These are phyloP conservation scores for Coemansia sp. DNA, from an alignment of 192 early-diverging fungal species.

Conservation along the genomic window DNA sequence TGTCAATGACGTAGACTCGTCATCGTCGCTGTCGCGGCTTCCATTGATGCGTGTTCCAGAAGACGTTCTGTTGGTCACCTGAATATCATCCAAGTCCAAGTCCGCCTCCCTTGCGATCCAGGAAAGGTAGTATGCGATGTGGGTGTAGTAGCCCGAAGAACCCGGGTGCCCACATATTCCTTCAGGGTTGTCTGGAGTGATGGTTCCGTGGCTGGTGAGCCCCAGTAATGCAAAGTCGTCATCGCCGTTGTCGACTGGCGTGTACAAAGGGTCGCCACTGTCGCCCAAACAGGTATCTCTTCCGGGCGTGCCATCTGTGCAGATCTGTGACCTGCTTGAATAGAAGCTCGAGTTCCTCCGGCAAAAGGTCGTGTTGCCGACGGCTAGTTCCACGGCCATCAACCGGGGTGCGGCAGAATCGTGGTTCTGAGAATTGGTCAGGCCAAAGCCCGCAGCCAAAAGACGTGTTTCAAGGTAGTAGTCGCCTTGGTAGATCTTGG, in stretches of 20 bases:
- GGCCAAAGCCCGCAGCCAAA: constrained; percentile 36
- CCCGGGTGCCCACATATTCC: constrained; percentile 23
- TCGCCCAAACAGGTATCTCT: constrained; percentile 46
- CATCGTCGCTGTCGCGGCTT: not conserved
- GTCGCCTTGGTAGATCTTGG: constrained; percentile 18
- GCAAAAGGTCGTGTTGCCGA: constrained; percentile 12
- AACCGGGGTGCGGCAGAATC: constrained; percentile 10
- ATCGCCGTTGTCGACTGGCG: constrained; percentile 3
- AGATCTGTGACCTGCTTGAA: constrained; percentile 14
- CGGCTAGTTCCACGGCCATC: constrained; percentile 27
- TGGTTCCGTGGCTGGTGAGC: constrained; percentile 32
- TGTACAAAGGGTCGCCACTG: constrained; percentile 40
- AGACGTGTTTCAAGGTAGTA: constrained; percentile 13
- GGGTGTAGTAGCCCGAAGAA: constrained; percentile 37
- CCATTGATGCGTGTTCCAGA: not conserved
- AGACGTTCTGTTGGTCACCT: constrained; percentile 12
- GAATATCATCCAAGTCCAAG: constrained; percentile 10
- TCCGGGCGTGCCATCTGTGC: constrained; percentile 34
- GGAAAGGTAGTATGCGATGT: constrained; percentile 23
- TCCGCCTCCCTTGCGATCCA: constrained; percentile 24
- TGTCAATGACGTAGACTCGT: not conserved
- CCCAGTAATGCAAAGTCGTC: constrained; percentile 17
- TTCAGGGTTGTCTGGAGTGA: constrained; percentile 9
- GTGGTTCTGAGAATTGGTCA: constrained; percentile 12
- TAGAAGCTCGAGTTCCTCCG: constrained; percentile 2